Evolutionary conservation across 2,329 filamentous ascomycete species (phyloP).

Genomic region (Plectosphaerella plurivora): DNA sequence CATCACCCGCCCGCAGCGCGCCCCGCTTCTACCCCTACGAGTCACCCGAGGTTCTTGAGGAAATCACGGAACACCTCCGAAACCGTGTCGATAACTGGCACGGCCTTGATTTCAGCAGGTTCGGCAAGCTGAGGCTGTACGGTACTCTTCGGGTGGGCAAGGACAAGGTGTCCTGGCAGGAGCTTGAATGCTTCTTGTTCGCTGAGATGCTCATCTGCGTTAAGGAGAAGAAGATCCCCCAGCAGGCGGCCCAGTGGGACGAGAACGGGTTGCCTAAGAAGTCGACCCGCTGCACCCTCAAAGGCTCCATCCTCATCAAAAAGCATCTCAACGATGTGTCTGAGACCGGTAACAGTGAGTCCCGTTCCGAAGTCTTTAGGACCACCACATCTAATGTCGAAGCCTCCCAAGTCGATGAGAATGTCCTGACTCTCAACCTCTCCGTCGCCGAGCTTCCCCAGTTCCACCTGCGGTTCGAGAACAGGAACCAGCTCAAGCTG

Average conservation of each 20-base stretch:
- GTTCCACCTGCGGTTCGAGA: constrained; percentile 88
- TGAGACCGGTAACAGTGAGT: constrained; percentile 55
- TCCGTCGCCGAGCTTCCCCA: constrained; percentile 89
- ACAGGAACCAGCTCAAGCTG: constrained; percentile 75
- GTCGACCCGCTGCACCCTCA: constrained; percentile 76
- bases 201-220: constrained; percentile 99
- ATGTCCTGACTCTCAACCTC: constrained; percentile 81
- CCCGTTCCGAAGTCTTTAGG: neutral
- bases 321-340: constrained; percentile 89
- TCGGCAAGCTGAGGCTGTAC: constrained; percentile 86
- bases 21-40: constrained; percentile 68
- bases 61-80: constrained; percentile 81
- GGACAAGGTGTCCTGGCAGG: constrained; percentile 94
- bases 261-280: constrained; percentile 55
- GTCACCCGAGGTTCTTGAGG: constrained; percentile 69
- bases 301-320: constrained; percentile 97
- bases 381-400: constrained; percentile 12
- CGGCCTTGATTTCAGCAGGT: constrained; percentile 86
- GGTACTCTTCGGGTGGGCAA: constrained; percentile 91
- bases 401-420: constrained; percentile 55
- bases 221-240: constrained; percentile 82
- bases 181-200: constrained; percentile 94
- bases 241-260: constrained; percentile 59
- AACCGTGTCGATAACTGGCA: constrained; percentile 98
- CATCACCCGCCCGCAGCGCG: constrained; percentile 54